phyloP scores from a whole-genome alignment of 2,329 filamentous ascomycete genomes.

The Aureobasidium lini region DNA sequence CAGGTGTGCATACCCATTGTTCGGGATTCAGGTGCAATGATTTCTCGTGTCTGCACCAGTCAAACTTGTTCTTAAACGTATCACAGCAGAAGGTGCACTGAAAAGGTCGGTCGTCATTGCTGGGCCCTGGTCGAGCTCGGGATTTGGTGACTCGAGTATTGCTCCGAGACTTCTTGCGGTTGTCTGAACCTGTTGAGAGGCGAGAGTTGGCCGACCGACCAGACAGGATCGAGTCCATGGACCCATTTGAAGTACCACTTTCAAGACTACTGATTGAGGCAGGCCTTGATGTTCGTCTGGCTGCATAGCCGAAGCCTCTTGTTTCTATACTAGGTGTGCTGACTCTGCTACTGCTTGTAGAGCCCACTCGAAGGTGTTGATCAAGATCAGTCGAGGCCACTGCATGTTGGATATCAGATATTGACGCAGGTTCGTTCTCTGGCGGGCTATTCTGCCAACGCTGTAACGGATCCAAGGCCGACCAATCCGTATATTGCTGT shows the following conservation, averaged over 20 bases:
- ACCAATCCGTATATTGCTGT: constrained; percentile 5
- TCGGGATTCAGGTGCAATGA: constrained; percentile 58
- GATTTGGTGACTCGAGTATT: constrained; percentile 5
- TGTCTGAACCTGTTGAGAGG: background rate
- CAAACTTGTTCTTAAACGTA: constrained; percentile 50
- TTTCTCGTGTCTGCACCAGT: constrained; percentile 59
- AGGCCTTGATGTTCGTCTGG: background rate
- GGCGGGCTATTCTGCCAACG: constrained; percentile 63
- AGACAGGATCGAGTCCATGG: constrained; percentile 7
- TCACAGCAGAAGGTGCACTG: constrained; percentile 54
- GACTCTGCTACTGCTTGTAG: constrained; percentile 7
- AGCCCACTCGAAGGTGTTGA: constrained; percentile 14
- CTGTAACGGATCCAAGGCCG: constrained; percentile 47
- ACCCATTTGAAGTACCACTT: constrained; percentile 5
- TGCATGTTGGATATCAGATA: constrained; percentile 57
- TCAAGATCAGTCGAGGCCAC: constrained; percentile 34
- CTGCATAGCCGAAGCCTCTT: background rate
- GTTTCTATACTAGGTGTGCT: background rate
- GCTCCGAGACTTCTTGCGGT: background rate
- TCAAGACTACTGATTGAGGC: constrained; percentile 10
- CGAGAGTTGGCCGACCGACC: background rate
- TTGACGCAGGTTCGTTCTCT: constrained; percentile 59
- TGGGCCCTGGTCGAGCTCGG: background rate
- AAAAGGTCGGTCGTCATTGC: constrained; percentile 26
- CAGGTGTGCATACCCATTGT: constrained; percentile 55